A percentile compares a stretch with the other conserved stretches of the same genome.
These are phyloP conservation scores for Actinomortierella wolfii DNA, from an alignment of 371 early-diverging fungal species.

Conservation along the genomic window DNA sequence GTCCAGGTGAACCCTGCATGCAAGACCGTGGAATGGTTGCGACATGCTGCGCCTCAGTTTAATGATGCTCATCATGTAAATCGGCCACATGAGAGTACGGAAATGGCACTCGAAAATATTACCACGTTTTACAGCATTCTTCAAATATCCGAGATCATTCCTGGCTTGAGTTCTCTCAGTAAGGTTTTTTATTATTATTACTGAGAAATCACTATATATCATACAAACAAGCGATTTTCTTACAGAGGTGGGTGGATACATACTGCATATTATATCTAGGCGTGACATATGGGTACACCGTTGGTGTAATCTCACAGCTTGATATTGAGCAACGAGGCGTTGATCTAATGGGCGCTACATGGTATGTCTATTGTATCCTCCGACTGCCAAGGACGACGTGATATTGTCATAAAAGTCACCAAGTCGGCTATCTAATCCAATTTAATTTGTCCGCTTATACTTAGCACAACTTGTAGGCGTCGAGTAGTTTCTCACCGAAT, in stretches of 20 bases:
- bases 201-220: no score
- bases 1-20: conserved; percentile 37
- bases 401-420: no score
- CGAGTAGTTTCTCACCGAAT: conserved; percentile 27
- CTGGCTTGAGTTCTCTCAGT: conserved; percentile 9
- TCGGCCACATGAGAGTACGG: not conserved
- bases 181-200: not conserved
- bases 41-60: conserved; percentile 19
- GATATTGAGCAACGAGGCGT: conserved; percentile 22
- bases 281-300: conserved; percentile 16
- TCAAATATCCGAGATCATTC: conserved; percentile 11
- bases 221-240: not conserved
- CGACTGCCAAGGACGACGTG: no score
- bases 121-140: conserved; percentile 12
- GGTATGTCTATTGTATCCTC: conserved; percentile 16
- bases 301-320: conserved; percentile 23
- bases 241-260: not conserved
- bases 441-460: not conserved
- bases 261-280: conserved; percentile 3
- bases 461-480: conserved; percentile 21
- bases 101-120: conserved; percentile 9
- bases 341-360: conserved; percentile 28
- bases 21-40: conserved; percentile 44
- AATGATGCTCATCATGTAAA: conserved; percentile 3
- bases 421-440: no score